Evolutionary conservation across 768 basidiomycete genomes (phyloP).

Genomic region (Hemileccinum impolitum): DNA sequence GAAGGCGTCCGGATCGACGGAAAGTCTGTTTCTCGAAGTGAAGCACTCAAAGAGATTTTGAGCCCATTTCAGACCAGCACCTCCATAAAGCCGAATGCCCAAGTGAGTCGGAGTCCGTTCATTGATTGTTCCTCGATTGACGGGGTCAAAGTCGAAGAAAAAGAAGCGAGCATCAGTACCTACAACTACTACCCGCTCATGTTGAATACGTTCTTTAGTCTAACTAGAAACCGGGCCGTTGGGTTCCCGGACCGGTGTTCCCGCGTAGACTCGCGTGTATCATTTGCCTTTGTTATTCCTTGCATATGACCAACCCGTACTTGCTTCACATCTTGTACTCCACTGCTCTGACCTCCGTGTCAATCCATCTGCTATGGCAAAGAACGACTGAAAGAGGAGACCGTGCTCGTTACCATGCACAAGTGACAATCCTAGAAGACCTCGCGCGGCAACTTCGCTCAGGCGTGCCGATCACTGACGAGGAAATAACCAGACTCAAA

Average conservation of each 20-base stretch:
- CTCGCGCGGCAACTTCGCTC: slow-evolving; percentile 51
- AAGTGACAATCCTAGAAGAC: slow-evolving; percentile 60
- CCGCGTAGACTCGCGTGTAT: background rate
- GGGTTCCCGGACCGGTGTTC: background rate
- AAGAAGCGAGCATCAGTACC: slow-evolving; percentile 10
- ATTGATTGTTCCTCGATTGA: slow-evolving; percentile 6
- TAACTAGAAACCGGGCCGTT: background rate
- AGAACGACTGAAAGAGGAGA: slow-evolving; percentile 51
- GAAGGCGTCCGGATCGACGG: slow-evolving; percentile 27
- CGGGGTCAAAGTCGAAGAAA: slow-evolving; percentile 12
- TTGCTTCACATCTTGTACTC: slow-evolving; percentile 65
- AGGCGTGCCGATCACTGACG: slow-evolving; percentile 41
- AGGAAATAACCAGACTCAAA: slow-evolving; percentile 53
- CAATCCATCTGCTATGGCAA: slow-evolving; percentile 61
- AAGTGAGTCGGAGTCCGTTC: slow-evolving; percentile 11
- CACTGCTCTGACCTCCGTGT: slow-evolving; percentile 60
- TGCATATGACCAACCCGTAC: slow-evolving; percentile 37
- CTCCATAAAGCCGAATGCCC: slow-evolving; percentile 13
- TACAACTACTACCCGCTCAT: slow-evolving; percentile 3
- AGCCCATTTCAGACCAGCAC: slow-evolving; percentile 12
- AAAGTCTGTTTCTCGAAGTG: slow-evolving; percentile 14
- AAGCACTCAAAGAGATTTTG: slow-evolving; percentile 22
- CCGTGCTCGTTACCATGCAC: slow-evolving; percentile 51
- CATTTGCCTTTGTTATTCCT: background rate
- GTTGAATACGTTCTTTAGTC: background rate